Evolutionary conservation across 2,329 filamentous ascomycete genomes (phyloP), one percentile per base, ranked within the genome.

Genomic region (Venturia aucupariae): DNA sequence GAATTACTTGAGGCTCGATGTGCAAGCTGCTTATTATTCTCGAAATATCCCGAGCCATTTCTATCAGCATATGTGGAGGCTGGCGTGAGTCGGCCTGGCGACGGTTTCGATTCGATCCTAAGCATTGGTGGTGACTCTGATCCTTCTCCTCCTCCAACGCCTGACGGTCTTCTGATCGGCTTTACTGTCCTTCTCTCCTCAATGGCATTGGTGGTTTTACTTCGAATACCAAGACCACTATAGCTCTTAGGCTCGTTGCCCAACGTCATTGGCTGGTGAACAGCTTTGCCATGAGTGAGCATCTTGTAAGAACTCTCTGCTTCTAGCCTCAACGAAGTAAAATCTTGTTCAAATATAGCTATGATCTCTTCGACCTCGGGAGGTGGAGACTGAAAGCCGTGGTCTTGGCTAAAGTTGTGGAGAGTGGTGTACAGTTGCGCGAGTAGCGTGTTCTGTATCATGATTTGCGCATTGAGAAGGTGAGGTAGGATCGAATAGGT

Each of bases 391-490:
- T 88, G 87, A 69, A 92, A 87, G 5, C 83, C 80, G 68, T 86
- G 80, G 38, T 88, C 83, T 68, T 86, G 80, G 68, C 87, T 90
- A 74, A 88, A 94, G 65, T 83, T 85, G 72, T 92, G 86, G 7
- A 93, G 77, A 4, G 86, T 81, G 0, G 90, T 94, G 75, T 94
- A 94, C 69, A 90, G 86, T 67, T 92, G 81, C 0, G 86, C 90
- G 5, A 94, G 83, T 62, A 94, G 79, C 59, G 86, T 84, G 72
- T 92, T 92, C 74, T 93, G 90, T 35, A 92, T 86, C 71, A 88
- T 81, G 55, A 93, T 85, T 70, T 92, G 87, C 42, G 83, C 82
- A 48, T 82, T 81, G 13, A 92, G 80, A 24, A 95, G 79, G 62
- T 86, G 84, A 35, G 90, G 89, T 15, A 93, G 81, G n/a, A 95